These are phyloP conservation scores for Dioscorea cayenensis DNA, from an alignment of 116 monocot species.

Conservation along the genomic window DNA sequence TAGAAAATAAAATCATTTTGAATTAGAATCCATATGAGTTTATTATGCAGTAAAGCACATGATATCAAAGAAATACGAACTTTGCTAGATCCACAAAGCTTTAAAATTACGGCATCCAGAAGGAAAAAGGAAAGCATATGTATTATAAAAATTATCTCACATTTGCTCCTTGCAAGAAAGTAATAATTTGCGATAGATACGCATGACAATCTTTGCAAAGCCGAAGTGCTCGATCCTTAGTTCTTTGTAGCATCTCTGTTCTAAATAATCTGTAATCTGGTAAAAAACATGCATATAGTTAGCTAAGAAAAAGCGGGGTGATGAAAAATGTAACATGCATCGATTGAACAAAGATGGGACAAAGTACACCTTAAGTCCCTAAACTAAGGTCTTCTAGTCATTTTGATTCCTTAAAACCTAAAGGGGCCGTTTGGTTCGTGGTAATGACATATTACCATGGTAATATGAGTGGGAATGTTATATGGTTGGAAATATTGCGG, in stretches of 20 bases:
- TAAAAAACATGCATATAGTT: not conserved
- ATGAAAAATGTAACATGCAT: not conserved
- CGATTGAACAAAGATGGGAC: not conserved
- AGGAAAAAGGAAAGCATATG: not conserved
- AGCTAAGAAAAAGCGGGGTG: not conserved
- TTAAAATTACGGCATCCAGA: not conserved
- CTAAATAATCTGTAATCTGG: conserved; percentile 81
- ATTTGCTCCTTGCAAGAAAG: conserved; percentile 80
- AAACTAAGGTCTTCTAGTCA: too few species aligned
- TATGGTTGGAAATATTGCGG: too few species aligned
- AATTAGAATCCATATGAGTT: not conserved
- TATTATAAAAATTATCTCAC: conserved; percentile 31
- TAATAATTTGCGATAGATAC: conserved; percentile 67
- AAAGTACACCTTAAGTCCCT: too few species aligned
- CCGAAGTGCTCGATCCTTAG: conserved; percentile 67
- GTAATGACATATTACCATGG: too few species aligned
- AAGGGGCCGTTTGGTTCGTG: too few species aligned
- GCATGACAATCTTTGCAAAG: conserved; percentile 58
- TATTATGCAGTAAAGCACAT: not conserved
- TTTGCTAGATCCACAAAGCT: not conserved
- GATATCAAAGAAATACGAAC: not conserved
- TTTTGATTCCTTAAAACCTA: too few species aligned
- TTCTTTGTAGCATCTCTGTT: conserved; percentile 88
- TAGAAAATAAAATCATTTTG: not conserved
- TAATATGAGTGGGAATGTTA: too few species aligned